These are phyloP conservation scores for Gaultheria prostrata DNA, from an alignment of 148 eudicot species.

Conservation along the genomic window DNA sequence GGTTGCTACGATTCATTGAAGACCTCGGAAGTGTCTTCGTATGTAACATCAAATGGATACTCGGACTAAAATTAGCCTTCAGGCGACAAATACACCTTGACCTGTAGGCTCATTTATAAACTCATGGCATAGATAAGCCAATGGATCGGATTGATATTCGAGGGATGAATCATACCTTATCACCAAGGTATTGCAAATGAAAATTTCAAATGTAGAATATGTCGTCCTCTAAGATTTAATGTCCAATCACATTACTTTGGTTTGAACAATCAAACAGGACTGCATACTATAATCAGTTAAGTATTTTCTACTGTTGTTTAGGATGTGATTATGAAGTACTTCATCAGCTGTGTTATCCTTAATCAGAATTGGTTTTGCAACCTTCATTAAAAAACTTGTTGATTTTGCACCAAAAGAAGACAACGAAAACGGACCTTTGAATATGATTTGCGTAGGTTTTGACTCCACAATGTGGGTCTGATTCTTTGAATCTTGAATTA, in stretches of 20 bases:
- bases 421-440: neutral
- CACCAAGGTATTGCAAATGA: neutral
- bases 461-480: neutral
- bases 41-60: neutral
- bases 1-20: neutral
- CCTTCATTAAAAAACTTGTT: neutral
- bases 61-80: neutral
- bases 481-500: neutral
- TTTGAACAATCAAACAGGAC: neutral
- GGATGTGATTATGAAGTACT: neutral
- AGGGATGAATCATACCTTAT: neutral
- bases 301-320: neutral
- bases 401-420: neutral
- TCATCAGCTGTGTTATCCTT: neutral
- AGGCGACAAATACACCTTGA: neutral
- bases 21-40: neutral
- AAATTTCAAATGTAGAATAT: neutral
- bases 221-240: neutral
- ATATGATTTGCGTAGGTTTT: neutral
- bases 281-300: neutral
- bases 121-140: neutral
- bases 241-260: neutral
- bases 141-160: neutral
- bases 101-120: neutral
- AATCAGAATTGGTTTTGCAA: neutral